Evolutionary conservation across 805 yeast species (phyloP).

Genomic region (Yarrowia yakushimensis): DNA sequence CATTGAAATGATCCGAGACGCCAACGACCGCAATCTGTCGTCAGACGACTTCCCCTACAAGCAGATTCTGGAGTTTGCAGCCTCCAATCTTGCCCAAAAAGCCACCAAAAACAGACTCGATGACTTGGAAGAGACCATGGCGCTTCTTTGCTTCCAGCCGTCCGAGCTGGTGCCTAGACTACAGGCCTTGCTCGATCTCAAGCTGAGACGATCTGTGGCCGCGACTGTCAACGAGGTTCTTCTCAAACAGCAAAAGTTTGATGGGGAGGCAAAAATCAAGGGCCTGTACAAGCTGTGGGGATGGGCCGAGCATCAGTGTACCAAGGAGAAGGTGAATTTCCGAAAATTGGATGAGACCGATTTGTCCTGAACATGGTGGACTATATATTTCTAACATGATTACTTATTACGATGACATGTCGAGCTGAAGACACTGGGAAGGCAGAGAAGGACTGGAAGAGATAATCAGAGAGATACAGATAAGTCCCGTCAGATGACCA

Average conservation of each 20-base stretch:
- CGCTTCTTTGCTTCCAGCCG: slow-evolving; percentile 56
- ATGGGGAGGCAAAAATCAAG: slow-evolving; percentile 44
- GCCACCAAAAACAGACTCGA: slow-evolving; percentile 54
- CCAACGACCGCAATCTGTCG: slow-evolving; percentile 28
- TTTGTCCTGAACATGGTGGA: slow-evolving; percentile 24
- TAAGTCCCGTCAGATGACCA: too few relatives aligned
- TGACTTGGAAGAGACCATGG: slow-evolving; percentile 81
- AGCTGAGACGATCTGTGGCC: slow-evolving; percentile 63
- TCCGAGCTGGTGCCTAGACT: slow-evolving; percentile 43
- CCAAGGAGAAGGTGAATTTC: slow-evolving; percentile 40
- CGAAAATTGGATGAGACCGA: slow-evolving; percentile 36
- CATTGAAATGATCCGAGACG: slow-evolving; percentile 71
- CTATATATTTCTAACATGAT: background rate
- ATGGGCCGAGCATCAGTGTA: slow-evolving; percentile 55
- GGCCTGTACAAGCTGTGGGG: slow-evolving; percentile 59
- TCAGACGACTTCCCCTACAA: slow-evolving; percentile 25
- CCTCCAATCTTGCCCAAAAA: slow-evolving; percentile 50
- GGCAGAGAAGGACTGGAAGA: too few relatives aligned
- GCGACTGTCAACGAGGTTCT: slow-evolving; percentile 66
- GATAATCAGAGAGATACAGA: too few relatives aligned
- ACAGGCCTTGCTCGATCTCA: slow-evolving; percentile 53
- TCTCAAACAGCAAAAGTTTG: slow-evolving; percentile 42
- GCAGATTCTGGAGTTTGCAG: slow-evolving; percentile 38
- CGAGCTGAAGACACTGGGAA: too few relatives aligned
- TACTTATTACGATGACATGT: background rate